These are phyloP conservation scores for sweet orange (Citrus sinensis) DNA, from an alignment of 345 rosid genomes.

Conservation along the genomic window DVS_A1.0 CM039165.1:21784001-21784500, in stretches of 20 bases:
- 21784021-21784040: conserved; percentile 35
- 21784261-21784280: conserved; percentile 56
- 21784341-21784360: conserved; percentile 78
- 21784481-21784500: no score
- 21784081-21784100: conserved; percentile 10
- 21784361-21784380: conserved; percentile 79
- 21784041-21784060: neutral
- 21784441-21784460: conserved; percentile 80
- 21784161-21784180: conserved; percentile 66
- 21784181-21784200: conserved; percentile 82
- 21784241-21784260: conserved; percentile 43
- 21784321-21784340: conserved; percentile 40
- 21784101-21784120: conserved; percentile 48
- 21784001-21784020: conserved; percentile 37
- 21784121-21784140: conserved; percentile 70
- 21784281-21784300: conserved; percentile 45
- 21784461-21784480: conserved; percentile 27
- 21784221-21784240: conserved; percentile 75
- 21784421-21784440: conserved; percentile 73
- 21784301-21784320: conserved; percentile 28
- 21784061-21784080: neutral
- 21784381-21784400: conserved; percentile 49
- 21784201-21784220: conserved; percentile 85
- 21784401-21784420: conserved; percentile 63
- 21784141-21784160: conserved; percentile 62